Base-by-base conservation (phyloP, 2,329 filamentous ascomycete genomes). In the Colletotrichum cuscutae region DNA sequence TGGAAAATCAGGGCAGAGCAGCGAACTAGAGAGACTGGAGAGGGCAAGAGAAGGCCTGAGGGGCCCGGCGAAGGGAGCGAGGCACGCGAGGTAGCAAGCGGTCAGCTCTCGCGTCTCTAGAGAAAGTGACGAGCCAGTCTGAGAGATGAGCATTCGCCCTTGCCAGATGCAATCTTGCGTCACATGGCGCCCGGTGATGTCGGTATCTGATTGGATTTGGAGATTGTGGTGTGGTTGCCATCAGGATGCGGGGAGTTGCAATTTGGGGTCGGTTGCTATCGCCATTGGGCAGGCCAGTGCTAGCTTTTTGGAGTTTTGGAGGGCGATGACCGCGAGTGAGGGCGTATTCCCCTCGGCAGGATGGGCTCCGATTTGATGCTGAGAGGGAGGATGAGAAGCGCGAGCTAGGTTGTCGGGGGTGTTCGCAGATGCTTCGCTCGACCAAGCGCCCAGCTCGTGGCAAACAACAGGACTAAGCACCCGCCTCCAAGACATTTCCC, bases 211-310 rank as follows among this genome's bases (percentile, higher is more conserved):
- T 73, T 73, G 71, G 71, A 32, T 32, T 53, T 19, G 37, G 53
- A 15, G 12, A 19, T 54, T 4, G 52, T 19, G 61, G 68, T 73
- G 68, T 68, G 62, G 62, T 64, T 58, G 54, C 68, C 71, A 62
- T 72, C 60, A 42, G 49, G 56, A 58, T 71, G 71, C 71, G 71
- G 71, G 71, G 71, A 73, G 61, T 72, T 57, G 64, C 53, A 52
- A n/a, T 63, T 60, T 62, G 58, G 52, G 61, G 49, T 52, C 46
- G 19, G 32, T 60, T 49, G 61, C 35, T 37, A 19, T 37, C 68
- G 53, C 52, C 46, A 63, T 67, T 71, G 71, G 71, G 62, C 67
- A 49, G 30, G 56, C 35, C 61, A 7, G 24, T 46, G 22, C 26
- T 62, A n/a, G 60, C 22, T 46, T 42, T 42, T 42, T 42, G 37